Evolutionary conservation across 805 yeast genomes (phyloP).

Genomic region (Lipomyces oligophaga): DNA sequence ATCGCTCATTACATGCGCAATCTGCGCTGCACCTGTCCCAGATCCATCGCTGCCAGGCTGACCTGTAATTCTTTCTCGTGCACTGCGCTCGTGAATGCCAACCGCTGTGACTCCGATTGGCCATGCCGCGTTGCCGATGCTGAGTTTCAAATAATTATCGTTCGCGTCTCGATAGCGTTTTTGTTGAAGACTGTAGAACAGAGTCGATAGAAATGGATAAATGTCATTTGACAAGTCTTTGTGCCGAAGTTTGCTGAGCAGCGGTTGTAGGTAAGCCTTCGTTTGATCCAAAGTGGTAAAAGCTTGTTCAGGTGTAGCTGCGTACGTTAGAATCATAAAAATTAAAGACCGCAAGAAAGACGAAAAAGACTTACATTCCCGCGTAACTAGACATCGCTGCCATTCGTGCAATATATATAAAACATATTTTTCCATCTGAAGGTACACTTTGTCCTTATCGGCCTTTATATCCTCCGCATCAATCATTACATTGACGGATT

Average conservation of each 20-base stretch:
- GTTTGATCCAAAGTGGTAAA: constrained; percentile 45
- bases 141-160: constrained; percentile 66
- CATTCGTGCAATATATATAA: constrained; percentile 46
- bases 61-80: constrained; percentile 55
- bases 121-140: constrained; percentile 89
- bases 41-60: constrained; percentile 34
- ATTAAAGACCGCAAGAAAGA: not conserved
- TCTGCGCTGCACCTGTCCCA: constrained; percentile 28
- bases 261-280: constrained; percentile 48
- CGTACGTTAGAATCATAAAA: not conserved
- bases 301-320: constrained; percentile 29
- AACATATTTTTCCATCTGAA: constrained; percentile 49
- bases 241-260: constrained; percentile 53
- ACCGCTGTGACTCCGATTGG: constrained; percentile 81
- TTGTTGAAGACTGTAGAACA: constrained; percentile 57
- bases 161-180: constrained; percentile 51
- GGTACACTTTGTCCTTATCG: constrained; percentile 36
- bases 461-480: constrained; percentile 39
- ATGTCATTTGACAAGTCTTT: constrained; percentile 41
- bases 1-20: constrained; percentile 74
- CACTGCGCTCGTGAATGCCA: constrained; percentile 73
- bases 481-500: constrained; percentile 34
- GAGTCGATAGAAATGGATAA: constrained; percentile 55
- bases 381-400: constrained; percentile 40
- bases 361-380: constrained; percentile 31